These are phyloP conservation scores for Trematosphaeria pertusa DNA, from an alignment of 2,329 filamentous ascomycete genomes.

Conservation along the genomic window DNA sequence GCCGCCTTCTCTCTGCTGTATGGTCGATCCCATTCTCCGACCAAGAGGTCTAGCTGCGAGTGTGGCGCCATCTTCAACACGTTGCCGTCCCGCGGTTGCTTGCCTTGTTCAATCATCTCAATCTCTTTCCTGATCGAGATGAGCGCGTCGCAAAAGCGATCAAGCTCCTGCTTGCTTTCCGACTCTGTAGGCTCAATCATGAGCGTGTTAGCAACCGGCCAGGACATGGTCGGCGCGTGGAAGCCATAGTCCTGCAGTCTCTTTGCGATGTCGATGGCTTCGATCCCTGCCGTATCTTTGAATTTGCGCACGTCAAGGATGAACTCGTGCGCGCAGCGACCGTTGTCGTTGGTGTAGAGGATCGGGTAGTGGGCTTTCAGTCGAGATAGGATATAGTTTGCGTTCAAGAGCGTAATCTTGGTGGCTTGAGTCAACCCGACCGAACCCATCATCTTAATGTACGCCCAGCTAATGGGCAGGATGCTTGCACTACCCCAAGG, in stretches of 20 bases:
- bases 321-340: slow-evolving; percentile 95
- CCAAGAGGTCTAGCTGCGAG: slow-evolving; percentile 79
- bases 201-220: slow-evolving; percentile 91
- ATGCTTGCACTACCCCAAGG: slow-evolving; percentile 90
- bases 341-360: slow-evolving; percentile 89
- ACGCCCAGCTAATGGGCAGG: slow-evolving; percentile 91
- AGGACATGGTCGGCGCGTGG: slow-evolving; percentile 96
- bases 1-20: slow-evolving; percentile 85
- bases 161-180: slow-evolving; percentile 89
- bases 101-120: slow-evolving; percentile 79
- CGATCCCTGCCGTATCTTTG: slow-evolving; percentile 80
- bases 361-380: slow-evolving; percentile 87
- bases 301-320: slow-evolving; percentile 90
- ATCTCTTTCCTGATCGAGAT: slow-evolving; percentile 89
- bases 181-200: slow-evolving; percentile 99
- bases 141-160: slow-evolving; percentile 89
- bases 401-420: slow-evolving; percentile 91
- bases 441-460: slow-evolving; percentile 91
- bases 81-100: slow-evolving; percentile 76
- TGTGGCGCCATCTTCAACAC: slow-evolving; percentile 91
- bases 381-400: slow-evolving; percentile 92
- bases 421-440: slow-evolving; percentile 87
- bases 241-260: slow-evolving; percentile 97
- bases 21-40: slow-evolving; percentile 78
- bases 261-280: slow-evolving; percentile 95